A percentile compares a stretch with the other conserved stretches of the same genome.
These are phyloP conservation scores for Mallotus japonicus DNA, from an alignment of 441 rosid genomes.

Conservation along the genomic window DNA sequence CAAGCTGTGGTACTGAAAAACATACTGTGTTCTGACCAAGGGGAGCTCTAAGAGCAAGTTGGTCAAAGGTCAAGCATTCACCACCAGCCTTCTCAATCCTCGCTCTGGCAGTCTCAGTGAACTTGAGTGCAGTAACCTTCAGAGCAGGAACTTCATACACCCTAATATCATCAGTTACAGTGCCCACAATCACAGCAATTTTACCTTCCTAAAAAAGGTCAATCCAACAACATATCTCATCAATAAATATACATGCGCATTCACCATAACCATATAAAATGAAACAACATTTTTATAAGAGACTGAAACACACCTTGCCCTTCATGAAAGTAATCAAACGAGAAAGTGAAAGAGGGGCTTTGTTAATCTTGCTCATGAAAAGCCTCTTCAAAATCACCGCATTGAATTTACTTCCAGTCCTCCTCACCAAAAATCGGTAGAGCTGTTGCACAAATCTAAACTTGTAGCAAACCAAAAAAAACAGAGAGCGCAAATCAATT, in stretches of 20 bases:
- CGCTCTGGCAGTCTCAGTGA: slow-evolving; percentile 85
- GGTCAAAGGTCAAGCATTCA: slow-evolving; percentile 90
- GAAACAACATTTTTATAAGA: too few species aligned
- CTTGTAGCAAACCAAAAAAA: not conserved
- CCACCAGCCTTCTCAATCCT: slow-evolving; percentile 93
- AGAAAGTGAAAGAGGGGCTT: slow-evolving; percentile 80
- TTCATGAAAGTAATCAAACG: slow-evolving; percentile 54
- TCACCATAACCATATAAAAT: too few species aligned
- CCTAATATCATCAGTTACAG: slow-evolving; percentile 76
- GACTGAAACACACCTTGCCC: slow-evolving; percentile 46
- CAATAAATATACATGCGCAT: not conserved
- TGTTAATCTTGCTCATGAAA: slow-evolving; percentile 91
- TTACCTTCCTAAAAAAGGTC: slow-evolving; percentile 51
- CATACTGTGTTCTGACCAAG: slow-evolving; percentile 89
- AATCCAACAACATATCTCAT: not conserved
- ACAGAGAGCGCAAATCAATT: too few species aligned
- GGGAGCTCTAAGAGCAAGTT: slow-evolving; percentile 82
- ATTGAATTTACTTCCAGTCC: slow-evolving; percentile 83
- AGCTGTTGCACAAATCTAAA: slow-evolving; percentile 40
- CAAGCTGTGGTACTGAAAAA: not conserved
- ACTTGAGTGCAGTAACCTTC: slow-evolving; percentile 78
- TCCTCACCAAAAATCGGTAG: slow-evolving; percentile 78
- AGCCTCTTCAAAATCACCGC: slow-evolving; percentile 81
- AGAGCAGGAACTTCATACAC: slow-evolving; percentile 71
- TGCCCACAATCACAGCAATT: slow-evolving; percentile 81